phyloP scores from a whole-genome alignment of 2,329 filamentous ascomycete genomes.

The Xylariaceae sp. region DNA sequence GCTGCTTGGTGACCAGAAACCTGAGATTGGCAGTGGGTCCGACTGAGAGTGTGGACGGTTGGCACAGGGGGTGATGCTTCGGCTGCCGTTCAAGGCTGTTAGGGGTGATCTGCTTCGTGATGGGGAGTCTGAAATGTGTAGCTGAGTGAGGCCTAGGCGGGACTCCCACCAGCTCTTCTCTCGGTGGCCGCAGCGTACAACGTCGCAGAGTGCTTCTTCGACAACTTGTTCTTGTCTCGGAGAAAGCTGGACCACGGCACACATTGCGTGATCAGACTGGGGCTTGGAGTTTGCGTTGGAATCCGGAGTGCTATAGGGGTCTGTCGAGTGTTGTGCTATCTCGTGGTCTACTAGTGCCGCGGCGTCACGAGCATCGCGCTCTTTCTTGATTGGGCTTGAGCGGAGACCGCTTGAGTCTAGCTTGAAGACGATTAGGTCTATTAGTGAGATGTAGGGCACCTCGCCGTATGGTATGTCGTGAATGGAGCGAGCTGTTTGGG shows the following conservation, averaged over 20 bases:
- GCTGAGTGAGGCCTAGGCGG: constrained; percentile 14
- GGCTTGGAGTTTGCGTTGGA: background rate
- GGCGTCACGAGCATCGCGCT: constrained; percentile 23
- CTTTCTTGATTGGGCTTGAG: constrained; percentile 18
- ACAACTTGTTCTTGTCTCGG: constrained; percentile 17
- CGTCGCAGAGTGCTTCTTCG: constrained; percentile 22
- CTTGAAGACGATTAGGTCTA: constrained; percentile 25
- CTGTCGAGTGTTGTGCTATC: background rate
- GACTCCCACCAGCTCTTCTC: constrained; percentile 23
- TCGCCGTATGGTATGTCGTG: constrained; percentile 18
- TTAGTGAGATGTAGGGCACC: constrained; percentile 24
- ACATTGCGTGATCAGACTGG: background rate
- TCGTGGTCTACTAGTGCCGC: constrained; percentile 19
- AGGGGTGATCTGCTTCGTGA: background rate
- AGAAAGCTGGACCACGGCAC: constrained; percentile 8
- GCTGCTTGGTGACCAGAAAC: background rate
- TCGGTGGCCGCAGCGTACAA: constrained; percentile 16
- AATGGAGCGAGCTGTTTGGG: constrained; percentile 16
- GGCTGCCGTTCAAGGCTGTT: constrained; percentile 8
- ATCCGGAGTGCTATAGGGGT: background rate
- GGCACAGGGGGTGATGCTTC: background rate
- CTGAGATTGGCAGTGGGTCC: constrained; percentile 12
- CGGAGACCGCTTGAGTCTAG: constrained; percentile 20
- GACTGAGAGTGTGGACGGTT: constrained; percentile 17
- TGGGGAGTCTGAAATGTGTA: too few relatives aligned